These are phyloP conservation scores for Rhizoctonia solani DNA, from an alignment of 1,284 basidiomycete genomes.

Conservation along the genomic window DNA sequence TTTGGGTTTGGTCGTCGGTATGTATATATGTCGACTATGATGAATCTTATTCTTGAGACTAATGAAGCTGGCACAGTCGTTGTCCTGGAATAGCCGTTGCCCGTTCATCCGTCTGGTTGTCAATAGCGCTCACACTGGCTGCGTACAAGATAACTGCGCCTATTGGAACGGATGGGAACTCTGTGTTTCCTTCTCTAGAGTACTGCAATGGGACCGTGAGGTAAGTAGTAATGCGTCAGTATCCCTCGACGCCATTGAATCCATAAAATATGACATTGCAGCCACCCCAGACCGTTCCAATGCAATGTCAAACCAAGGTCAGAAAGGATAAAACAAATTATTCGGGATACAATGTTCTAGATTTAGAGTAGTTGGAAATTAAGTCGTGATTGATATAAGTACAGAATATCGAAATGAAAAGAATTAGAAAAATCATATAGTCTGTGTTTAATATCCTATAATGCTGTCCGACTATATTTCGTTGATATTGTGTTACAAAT, in stretches of 20 bases:
- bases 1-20: constrained; percentile 6
- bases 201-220: not conserved
- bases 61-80: not conserved
- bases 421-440: too few species aligned
- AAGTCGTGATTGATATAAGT: too few species aligned
- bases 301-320: not conserved
- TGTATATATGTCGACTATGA: not conserved
- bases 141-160: not conserved
- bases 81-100: not conserved
- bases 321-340: not conserved
- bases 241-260: too few species aligned
- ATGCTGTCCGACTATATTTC: too few species aligned
- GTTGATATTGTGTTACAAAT: too few species aligned
- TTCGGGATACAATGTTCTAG: too few species aligned
- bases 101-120: not conserved
- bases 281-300: not conserved
- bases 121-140: not conserved
- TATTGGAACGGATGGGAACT: not conserved
- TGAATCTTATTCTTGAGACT: not conserved
- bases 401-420: too few species aligned
- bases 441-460: too few species aligned
- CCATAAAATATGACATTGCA: not conserved
- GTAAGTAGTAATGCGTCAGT: not conserved
- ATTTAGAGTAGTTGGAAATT: too few species aligned
- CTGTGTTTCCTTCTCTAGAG: not conserved